phyloP scores from a whole-genome alignment of 1,139 yeast genomes.

The Sugiyamaella pinicola region DNA sequence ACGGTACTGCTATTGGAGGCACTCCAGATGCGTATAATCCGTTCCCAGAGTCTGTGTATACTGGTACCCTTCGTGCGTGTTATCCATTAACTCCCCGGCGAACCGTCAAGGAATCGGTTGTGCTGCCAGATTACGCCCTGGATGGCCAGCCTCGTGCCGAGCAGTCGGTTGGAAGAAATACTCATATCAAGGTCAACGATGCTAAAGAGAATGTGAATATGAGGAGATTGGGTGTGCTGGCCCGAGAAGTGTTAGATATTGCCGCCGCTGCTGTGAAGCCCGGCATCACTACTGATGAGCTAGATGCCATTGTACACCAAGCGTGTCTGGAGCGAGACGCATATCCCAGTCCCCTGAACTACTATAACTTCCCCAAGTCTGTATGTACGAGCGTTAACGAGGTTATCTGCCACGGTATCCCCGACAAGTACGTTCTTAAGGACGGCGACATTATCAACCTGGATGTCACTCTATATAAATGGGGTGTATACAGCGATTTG shows the following conservation, averaged over 20 bases:
- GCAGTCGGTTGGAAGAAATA: conserved; percentile 60
- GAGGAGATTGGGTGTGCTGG: conserved; percentile 71
- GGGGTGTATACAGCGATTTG: conserved; percentile 91
- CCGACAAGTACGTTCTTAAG: conserved; percentile 79
- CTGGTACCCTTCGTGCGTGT: conserved; percentile 73
- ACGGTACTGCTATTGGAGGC: conserved; percentile 16
- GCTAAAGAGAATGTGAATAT: conserved; percentile 72
- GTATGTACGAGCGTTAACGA: conserved; percentile 94
- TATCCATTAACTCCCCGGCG: conserved; percentile 82
- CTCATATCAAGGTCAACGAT: conserved; percentile 62
- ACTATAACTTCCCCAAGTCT: conserved; percentile 91
- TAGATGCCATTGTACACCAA: conserved; percentile 81
- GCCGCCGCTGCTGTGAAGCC: conserved; percentile 84
- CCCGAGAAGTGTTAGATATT: conserved; percentile 82
- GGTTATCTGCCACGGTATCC: conserved; percentile 96
- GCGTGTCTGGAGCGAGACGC: conserved; percentile 89
- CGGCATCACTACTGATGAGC: conserved; percentile 91
- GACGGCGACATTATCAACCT: conserved; percentile 95
- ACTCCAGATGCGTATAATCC: conserved; percentile 67
- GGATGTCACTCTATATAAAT: conserved; percentile 81
- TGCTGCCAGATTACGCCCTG: conserved; percentile 79
- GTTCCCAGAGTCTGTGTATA: conserved; percentile 72
- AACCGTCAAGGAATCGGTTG: conserved; percentile 68
- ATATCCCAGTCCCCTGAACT: conserved; percentile 94
- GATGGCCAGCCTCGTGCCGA: conserved; percentile 82